Conservation (phyloP, 768 basidiomycete species). For the Fibroporia radiculosa region DNA sequence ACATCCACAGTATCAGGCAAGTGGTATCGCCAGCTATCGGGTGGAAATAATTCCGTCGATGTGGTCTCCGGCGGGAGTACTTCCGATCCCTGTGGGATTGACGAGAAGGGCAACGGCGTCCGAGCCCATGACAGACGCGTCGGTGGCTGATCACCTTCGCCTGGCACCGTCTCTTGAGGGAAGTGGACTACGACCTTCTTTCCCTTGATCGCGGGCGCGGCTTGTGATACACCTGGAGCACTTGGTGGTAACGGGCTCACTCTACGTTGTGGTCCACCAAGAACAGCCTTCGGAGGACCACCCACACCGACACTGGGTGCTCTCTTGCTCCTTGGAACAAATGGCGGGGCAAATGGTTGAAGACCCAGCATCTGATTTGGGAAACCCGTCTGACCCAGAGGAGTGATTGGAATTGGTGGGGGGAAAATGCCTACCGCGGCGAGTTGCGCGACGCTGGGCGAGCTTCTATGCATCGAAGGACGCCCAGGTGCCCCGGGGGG, state of each 20-base stretch:
- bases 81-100: conserved; percentile 22
- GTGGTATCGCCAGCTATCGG: conserved; percentile 49
- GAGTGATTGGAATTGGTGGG: conserved; percentile 48
- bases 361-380: conserved; percentile 38
- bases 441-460: conserved; percentile 57
- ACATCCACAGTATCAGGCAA: conserved; percentile 71
- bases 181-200: conserved; percentile 69
- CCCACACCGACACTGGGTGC: conserved; percentile 65
- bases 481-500: conserved; percentile 44
- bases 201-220: conserved; percentile 30
- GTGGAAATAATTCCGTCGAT: conserved; percentile 52
- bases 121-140: conserved; percentile 54
- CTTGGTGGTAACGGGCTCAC: conserved; percentile 56
- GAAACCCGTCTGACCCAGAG: conserved; percentile 52
- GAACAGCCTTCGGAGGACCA: conserved; percentile 80
- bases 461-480: conserved; percentile 44
- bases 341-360: conserved; percentile 33
- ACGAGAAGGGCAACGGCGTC: conserved; percentile 37
- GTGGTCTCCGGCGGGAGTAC: conserved; percentile 26
- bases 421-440: conserved; percentile 53
- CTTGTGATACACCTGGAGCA: conserved; percentile 22
- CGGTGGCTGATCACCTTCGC: conserved; percentile 27
- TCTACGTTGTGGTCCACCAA: conserved; percentile 76
- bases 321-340: conserved; percentile 54
- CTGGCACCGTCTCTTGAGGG: conserved; percentile 54